Percentiles rank a stretch among this genome's conserved stretches.
phyloP scores from a whole-genome alignment of 768 basidiomycete genomes.

The Pisolithus orientalis region DNA sequence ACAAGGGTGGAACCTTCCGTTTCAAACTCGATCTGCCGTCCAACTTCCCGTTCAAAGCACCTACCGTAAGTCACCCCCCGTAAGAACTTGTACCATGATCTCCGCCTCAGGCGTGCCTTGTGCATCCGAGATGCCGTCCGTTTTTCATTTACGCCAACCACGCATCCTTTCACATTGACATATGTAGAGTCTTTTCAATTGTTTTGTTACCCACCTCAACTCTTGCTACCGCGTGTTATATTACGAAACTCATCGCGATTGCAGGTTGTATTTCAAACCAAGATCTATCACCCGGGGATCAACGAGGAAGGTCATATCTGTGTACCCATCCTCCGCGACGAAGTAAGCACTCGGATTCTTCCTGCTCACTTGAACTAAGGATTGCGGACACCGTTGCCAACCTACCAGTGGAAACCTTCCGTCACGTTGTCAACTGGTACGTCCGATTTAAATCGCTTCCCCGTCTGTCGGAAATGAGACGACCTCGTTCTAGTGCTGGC shows the following conservation, averaged over 20 bases:
- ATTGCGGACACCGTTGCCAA: neutral
- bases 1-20: slow-evolving; percentile 75
- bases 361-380: neutral
- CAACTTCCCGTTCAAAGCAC: slow-evolving; percentile 87
- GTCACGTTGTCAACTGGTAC: slow-evolving; percentile 65
- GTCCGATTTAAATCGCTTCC: slow-evolving; percentile 9
- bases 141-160: slow-evolving; percentile 1
- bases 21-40: slow-evolving; percentile 68
- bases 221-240: neutral
- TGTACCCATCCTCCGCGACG: slow-evolving; percentile 77
- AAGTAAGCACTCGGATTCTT: slow-evolving; percentile 40
- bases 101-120: slow-evolving; percentile 1
- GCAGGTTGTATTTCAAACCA: slow-evolving; percentile 79
- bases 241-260: slow-evolving; percentile 16
- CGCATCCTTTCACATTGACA: neutral
- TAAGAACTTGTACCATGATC: slow-evolving; percentile 2
- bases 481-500: slow-evolving; percentile 50
- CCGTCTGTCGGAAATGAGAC: slow-evolving; percentile 5
- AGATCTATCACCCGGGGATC: slow-evolving; percentile 87
- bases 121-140: slow-evolving; percentile 15
- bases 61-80: slow-evolving; percentile 42
- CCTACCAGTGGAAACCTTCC: slow-evolving; percentile 75
- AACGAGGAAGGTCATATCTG: slow-evolving; percentile 87
- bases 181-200: neutral
- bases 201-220: neutral